Base-by-base conservation (phyloP, 352 stramenopile species). In the Saprolegnia diclina region DNA sequence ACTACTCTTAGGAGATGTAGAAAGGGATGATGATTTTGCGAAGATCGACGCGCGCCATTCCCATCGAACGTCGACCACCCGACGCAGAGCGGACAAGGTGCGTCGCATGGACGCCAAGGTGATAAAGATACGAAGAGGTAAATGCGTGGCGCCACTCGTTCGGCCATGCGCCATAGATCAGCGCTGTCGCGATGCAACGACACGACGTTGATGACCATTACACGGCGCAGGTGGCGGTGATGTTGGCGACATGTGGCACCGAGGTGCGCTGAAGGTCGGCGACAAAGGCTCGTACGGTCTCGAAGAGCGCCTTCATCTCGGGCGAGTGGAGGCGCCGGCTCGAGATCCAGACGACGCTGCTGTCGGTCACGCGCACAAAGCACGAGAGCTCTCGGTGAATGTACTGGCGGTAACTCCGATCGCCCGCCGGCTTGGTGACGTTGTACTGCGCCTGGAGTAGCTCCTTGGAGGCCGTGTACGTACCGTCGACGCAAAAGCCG, bases 291-390 rank as follows among this genome's bases (percentile, higher is more conserved):
- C 44, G 29, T 21, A 54, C 56, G 11, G 22, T 52, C 11, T 65
- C 79, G 59, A 88, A 93, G 37, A 91, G 74, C 16, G 68, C 72
- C 64, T 93, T 83, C 50, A 89, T 87, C 64, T 87, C 82, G 46
- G 80, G 75, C 37, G 80, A 82, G 59, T 87, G 73, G 21, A 87
- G 71, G 67, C 89, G 88, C 18, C 85, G 83, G 73, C 90, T 91
- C 44, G 83, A 91, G 63, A 91, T 89, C 85, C 85, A 93, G 57
- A 93, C 77, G 52, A 93, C 70, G 0, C 85, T 83, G 0, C 78
- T 89, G 55, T 90, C 82, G 26, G 85, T 93, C 67, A 93, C 78
- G 18, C 82, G 82, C 64, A 82, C 82, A 73, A 83, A 91, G 64
- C 82, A 91, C 53, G 80, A 71, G 16, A 87, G 61, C 24, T 78